Conservation (phyloP, 495 filamentous ascomycete genomes). For the Pyrenula massariospora region DNA sequence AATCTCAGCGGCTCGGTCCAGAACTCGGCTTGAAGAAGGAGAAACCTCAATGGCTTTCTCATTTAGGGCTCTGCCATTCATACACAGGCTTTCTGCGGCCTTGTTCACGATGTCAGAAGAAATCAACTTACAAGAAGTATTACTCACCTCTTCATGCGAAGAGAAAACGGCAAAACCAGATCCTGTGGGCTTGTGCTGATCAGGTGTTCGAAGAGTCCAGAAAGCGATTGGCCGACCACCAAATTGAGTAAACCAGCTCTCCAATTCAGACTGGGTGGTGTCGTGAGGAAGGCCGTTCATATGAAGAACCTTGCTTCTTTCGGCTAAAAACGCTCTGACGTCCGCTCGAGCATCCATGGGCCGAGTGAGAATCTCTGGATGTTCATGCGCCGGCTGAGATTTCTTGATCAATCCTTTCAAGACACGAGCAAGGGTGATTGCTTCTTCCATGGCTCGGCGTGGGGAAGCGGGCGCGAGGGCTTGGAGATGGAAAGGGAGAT, state of each 20-base stretch:
- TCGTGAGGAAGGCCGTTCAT: constrained; percentile 95
- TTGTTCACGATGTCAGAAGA: constrained; percentile 22
- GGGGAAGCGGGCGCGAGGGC: constrained; percentile 94
- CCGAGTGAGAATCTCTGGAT: constrained; percentile 82
- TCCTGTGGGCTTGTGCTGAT: constrained; percentile 97
- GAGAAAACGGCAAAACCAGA: constrained; percentile 97
- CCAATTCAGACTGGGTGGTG: constrained; percentile 93
- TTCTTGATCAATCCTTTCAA: constrained; percentile 86
- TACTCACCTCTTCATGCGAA: constrained; percentile 93
- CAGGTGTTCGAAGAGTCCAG: constrained; percentile 94
- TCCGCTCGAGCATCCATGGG: constrained; percentile 96
- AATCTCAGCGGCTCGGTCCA: constrained; percentile 90
- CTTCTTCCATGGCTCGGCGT: constrained; percentile 93
- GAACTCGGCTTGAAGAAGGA: constrained; percentile 85
- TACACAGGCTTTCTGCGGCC: constrained; percentile 94
- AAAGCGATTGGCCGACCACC: constrained; percentile 98
- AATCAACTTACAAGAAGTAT: constrained; percentile 1
- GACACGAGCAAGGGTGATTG: constrained; percentile 84
- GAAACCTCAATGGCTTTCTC: constrained; percentile 99
- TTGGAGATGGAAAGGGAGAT: constrained; percentile 94
- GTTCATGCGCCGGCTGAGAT: constrained; percentile 85
- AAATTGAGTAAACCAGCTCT: constrained; percentile 99
- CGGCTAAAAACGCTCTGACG: constrained; percentile 88
- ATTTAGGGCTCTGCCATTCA: constrained; percentile 96
- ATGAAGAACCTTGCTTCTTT: constrained; percentile 94